Conservation (phyloP, 148 eudicot species). For the Dianthus caryophyllus region DNA sequence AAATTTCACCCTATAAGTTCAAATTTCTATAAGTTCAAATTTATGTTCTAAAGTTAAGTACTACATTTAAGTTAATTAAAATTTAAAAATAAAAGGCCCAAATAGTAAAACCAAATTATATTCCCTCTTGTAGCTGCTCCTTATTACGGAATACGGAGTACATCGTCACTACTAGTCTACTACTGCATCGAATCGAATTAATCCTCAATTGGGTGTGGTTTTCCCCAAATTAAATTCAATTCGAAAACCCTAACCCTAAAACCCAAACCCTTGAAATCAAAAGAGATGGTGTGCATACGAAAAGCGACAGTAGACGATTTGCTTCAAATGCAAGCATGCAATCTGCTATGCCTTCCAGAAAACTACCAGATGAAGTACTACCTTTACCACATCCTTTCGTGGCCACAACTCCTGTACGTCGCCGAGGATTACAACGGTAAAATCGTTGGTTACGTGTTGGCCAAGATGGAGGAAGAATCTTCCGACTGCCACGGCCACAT, state of each 20-base stretch:
- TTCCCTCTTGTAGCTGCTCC: too few relatives aligned
- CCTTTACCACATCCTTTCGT: conserved; percentile 85
- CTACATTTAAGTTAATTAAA: too few relatives aligned
- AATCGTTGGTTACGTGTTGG: conserved; percentile 82
- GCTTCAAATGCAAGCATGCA: conserved; percentile 86
- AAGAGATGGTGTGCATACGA: conserved; percentile 79
- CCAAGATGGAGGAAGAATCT: conserved; percentile 90
- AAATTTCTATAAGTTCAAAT: too few relatives aligned
- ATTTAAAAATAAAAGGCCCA: too few relatives aligned
- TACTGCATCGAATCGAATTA: too few relatives aligned
- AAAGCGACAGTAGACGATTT: conserved; percentile 81
- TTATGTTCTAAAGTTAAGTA: too few relatives aligned
- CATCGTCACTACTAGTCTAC: too few relatives aligned
- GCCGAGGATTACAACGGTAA: conserved; percentile 86
- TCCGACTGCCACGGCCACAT: conserved; percentile 93
- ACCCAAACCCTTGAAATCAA: not conserved
- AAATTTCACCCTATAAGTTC: too few relatives aligned
- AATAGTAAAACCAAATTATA: too few relatives aligned
- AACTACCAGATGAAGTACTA: conserved; percentile 97
- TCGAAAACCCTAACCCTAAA: conserved; percentile 21
- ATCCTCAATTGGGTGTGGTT: too few relatives aligned
- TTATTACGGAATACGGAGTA: too few relatives aligned
- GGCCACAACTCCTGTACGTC: conserved; percentile 90
- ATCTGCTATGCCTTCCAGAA: conserved; percentile 78
- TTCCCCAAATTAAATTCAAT: not conserved